These are phyloP conservation scores for Fabrea salina DNA, from an alignment of 169 alveolate species.

Conservation along the genomic window DNA sequence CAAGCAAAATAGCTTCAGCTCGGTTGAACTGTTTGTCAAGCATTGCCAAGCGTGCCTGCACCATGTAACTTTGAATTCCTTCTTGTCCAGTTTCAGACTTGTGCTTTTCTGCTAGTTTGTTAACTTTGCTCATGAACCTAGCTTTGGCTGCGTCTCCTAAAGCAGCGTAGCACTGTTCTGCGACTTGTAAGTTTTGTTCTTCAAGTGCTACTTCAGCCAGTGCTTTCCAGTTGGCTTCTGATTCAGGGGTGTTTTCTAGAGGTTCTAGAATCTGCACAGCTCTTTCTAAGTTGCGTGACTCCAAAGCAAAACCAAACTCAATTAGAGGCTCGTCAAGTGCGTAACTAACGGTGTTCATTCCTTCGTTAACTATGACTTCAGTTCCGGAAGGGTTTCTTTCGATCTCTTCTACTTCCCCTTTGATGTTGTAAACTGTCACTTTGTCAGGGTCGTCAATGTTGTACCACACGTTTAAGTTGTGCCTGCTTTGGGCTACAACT, in stretches of 20 bases:
- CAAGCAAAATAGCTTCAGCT: slow-evolving; percentile 89
- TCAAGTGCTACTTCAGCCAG: slow-evolving; percentile 88
- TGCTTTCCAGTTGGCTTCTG: slow-evolving; percentile 92
- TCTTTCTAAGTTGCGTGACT: slow-evolving; percentile 82
- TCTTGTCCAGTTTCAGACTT: slow-evolving; percentile 55
- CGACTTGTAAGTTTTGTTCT: slow-evolving; percentile 80
- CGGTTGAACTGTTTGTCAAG: slow-evolving; percentile 86
- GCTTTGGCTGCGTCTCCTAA: slow-evolving; percentile 90
- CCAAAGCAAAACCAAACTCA: slow-evolving; percentile 89
- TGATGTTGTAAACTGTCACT: slow-evolving; percentile 85
- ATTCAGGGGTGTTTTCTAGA: slow-evolving; percentile 82
- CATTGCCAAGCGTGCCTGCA: slow-evolving; percentile 86
- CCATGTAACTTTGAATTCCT: slow-evolving; percentile 70
- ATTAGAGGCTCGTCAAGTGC: slow-evolving; percentile 88
- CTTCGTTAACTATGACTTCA: slow-evolving; percentile 87
- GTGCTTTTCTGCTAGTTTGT: slow-evolving; percentile 59
- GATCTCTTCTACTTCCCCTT: slow-evolving; percentile 93
- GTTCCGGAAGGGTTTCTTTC: slow-evolving; percentile 88
- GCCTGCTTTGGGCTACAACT: slow-evolving; percentile 92
- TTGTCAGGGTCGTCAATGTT: slow-evolving; percentile 90
- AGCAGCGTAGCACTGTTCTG: slow-evolving; percentile 91
- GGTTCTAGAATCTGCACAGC: slow-evolving; percentile 88
- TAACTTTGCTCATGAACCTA: slow-evolving; percentile 81
- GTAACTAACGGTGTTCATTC: slow-evolving; percentile 81
- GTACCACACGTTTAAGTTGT: slow-evolving; percentile 90